These are phyloP conservation scores for Blastomyces silverae DNA, from an alignment of 2,329 filamentous ascomycete species.

Conservation along the genomic window DNA sequence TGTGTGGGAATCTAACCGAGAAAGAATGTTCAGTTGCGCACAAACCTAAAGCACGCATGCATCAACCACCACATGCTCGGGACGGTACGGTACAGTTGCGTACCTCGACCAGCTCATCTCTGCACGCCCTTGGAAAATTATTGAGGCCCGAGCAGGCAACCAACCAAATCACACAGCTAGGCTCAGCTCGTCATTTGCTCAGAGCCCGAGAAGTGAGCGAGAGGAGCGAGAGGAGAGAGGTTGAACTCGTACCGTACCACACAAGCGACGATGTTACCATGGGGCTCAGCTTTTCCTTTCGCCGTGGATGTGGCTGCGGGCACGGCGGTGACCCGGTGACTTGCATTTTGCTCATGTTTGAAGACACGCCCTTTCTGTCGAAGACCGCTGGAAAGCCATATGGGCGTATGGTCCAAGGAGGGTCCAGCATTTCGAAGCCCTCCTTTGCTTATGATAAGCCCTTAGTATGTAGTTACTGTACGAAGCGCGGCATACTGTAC, in stretches of 20 bases:
- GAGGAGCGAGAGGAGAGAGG: no score
- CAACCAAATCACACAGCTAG: background rate
- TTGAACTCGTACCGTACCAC: background rate
- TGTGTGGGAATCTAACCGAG: background rate
- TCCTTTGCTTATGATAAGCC: background rate
- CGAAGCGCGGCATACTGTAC: no score
- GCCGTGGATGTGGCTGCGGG: constrained; percentile 1
- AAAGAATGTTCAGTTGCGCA: background rate
- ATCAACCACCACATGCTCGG: background rate
- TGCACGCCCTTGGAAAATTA: background rate
- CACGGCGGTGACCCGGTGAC: background rate
- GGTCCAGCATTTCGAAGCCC: background rate
- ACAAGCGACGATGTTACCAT: background rate
- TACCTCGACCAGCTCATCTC: background rate
- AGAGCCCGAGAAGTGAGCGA: background rate
- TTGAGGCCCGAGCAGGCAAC: background rate
- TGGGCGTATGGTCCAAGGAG: background rate
- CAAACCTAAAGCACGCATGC: background rate
- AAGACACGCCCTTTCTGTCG: background rate
- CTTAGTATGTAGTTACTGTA: no score
- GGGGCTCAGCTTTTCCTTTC: background rate
- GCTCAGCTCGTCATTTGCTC: background rate
- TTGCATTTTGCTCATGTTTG: background rate
- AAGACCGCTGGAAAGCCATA: background rate
- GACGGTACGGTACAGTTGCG: background rate